These are phyloP conservation scores for Butyriboletus loyo DNA, from an alignment of 768 basidiomycete species.

Conservation along the genomic window DNA sequence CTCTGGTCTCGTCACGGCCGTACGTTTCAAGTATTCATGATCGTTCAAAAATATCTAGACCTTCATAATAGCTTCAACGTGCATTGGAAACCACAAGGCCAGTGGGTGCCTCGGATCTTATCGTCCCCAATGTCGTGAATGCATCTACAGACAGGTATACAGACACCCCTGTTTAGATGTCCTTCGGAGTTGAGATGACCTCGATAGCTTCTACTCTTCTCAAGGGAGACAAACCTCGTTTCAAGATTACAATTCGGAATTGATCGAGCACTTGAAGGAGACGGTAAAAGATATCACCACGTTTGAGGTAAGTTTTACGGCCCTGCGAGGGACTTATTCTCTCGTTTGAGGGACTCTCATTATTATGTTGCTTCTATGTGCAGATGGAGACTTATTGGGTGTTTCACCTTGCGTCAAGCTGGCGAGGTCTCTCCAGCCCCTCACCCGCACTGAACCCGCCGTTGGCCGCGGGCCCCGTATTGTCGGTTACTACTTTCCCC, in stretches of 20 bases:
- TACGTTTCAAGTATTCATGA: constrained; percentile 28
- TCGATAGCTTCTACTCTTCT: constrained; percentile 75
- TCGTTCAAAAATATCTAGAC: constrained; percentile 2
- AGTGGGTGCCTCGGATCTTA: constrained; percentile 28
- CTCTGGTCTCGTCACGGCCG: constrained; percentile 45
- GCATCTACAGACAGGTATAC: constrained; percentile 79
- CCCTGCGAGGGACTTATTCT: not conserved
- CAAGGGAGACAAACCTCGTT: constrained; percentile 83
- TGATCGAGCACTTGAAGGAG: constrained; percentile 54
- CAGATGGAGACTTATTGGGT: constrained; percentile 89
- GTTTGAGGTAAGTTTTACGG: constrained; percentile 52
- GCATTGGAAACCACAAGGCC: constrained; percentile 48
- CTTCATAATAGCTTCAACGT: constrained; percentile 41
- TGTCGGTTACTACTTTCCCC: constrained; percentile 23
- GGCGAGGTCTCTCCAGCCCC: constrained; percentile 40
- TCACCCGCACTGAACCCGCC: constrained; percentile 35
- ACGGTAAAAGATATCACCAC: constrained; percentile 56
- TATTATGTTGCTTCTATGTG: not conserved
- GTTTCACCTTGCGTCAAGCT: constrained; percentile 73
- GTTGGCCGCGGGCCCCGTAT: constrained; percentile 43
- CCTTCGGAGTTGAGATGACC: constrained; percentile 5
- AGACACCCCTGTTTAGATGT: not conserved
- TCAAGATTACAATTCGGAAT: constrained; percentile 63
- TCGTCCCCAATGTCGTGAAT: constrained; percentile 51
- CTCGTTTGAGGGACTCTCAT: not conserved